Conservation (phyloP, 495 filamentous ascomycete species). For the Aspergillus carlsbadensis region DNA sequence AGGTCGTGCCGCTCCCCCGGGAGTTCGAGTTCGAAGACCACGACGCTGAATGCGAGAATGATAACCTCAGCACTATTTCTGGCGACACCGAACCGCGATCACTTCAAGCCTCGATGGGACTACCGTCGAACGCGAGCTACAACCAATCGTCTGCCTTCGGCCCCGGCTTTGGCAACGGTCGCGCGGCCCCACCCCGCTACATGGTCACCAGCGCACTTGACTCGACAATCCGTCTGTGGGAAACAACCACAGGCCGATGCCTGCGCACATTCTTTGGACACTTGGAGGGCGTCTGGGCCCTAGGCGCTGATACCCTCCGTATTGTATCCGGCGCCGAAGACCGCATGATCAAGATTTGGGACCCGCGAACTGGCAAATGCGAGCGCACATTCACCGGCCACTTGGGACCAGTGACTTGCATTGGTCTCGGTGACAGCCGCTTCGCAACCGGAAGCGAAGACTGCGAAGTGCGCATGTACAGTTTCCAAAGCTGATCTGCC, state of each 20-base stretch:
- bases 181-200: constrained; percentile 76
- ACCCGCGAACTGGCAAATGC: constrained; percentile 84
- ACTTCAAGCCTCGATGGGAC: constrained; percentile 13
- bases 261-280: constrained; percentile 94
- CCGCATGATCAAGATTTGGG: constrained; percentile 96
- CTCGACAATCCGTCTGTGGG: constrained; percentile 89
- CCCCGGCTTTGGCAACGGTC: constrained; percentile 54
- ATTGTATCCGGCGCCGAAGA: constrained; percentile 89
- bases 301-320: constrained; percentile 87
- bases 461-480: constrained; percentile 83
- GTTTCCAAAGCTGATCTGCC: constrained; percentile 58
- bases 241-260: constrained; percentile 76
- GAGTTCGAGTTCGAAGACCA: constrained; percentile 85
- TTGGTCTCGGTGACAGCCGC: constrained; percentile 82
- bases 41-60: constrained; percentile 57
- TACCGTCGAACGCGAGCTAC: constrained; percentile 31
- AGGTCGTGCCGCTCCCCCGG: constrained; percentile 74
- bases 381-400: constrained; percentile 91
- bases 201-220: constrained; percentile 92
- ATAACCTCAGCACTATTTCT: constrained; percentile 39
- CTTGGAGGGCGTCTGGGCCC: constrained; percentile 91
- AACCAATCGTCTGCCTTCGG: constrained; percentile 55
- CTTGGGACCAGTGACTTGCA: constrained; percentile 84
- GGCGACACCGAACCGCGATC: constrained; percentile 31
- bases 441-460: constrained; percentile 93